Conservation (phyloP, 768 basidiomycete genomes). For the Calocera viscosa region DNA sequence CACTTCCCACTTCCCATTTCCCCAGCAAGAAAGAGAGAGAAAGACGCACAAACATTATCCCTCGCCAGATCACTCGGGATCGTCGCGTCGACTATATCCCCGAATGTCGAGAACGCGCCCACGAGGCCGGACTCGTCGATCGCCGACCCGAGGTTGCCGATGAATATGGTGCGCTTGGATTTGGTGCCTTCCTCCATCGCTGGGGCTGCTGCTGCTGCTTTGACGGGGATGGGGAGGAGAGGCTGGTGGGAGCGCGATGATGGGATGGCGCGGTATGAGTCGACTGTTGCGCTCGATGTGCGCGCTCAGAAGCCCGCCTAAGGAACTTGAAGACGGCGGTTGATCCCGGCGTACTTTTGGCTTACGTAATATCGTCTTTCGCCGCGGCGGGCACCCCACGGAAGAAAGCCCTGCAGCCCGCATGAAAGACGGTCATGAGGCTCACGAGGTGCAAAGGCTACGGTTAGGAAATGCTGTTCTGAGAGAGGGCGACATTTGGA, state of each 20-base stretch:
- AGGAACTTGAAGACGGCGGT: no score
- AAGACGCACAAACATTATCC: slow-evolving; percentile 8
- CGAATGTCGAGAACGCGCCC: slow-evolving; percentile 76
- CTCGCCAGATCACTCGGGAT: background rate
- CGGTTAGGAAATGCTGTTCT: no score
- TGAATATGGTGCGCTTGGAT: slow-evolving; percentile 73
- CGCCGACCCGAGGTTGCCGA: slow-evolving; percentile 73
- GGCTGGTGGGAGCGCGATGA: background rate
- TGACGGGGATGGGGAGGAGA: background rate
- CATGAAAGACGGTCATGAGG: no score
- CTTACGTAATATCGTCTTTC: no score
- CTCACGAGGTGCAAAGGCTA: no score
- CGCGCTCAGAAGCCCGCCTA: no score
- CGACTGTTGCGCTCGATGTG: no score
- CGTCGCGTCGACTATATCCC: slow-evolving; percentile 29
- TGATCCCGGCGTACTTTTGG: no score
- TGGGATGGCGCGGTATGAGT: no score
- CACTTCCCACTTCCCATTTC: background rate
- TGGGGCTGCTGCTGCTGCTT: background rate
- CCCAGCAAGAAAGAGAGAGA: background rate
- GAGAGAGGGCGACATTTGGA: no score
- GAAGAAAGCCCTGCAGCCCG: no score
- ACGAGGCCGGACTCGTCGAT: slow-evolving; percentile 67
- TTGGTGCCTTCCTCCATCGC: slow-evolving; percentile 61
- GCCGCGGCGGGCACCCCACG: no score